Evolutionary conservation across 768 basidiomycete species (phyloP).

Genomic region (Hydnum rufescens): DNA sequence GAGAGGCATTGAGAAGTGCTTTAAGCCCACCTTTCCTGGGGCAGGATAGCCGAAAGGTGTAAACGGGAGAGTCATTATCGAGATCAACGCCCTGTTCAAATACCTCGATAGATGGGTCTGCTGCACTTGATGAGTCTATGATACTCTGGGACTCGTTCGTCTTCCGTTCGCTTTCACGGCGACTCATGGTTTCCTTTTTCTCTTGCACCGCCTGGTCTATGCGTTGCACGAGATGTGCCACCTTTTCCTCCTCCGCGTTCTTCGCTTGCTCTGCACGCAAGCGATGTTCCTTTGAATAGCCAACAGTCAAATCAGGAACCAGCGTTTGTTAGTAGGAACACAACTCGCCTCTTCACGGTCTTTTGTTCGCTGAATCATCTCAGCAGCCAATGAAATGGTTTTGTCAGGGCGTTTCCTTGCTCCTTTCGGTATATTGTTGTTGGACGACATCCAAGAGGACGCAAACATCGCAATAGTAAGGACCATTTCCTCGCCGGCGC

Average conservation of each 20-base stretch:
- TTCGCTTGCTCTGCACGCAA: constrained; percentile 38
- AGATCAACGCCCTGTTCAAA: constrained; percentile 31
- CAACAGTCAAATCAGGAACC: not conserved
- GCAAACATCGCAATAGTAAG: constrained; percentile 20
- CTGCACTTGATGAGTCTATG: constrained; percentile 12
- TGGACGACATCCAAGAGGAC: constrained; percentile 19
- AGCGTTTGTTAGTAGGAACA: not conserved
- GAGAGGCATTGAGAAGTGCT: not conserved
- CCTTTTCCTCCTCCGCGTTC: constrained; percentile 28
- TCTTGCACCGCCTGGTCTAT: constrained; percentile 30
- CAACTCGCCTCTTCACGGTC: constrained; percentile 40
- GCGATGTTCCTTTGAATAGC: constrained; percentile 26
- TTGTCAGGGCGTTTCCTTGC: constrained; percentile 27
- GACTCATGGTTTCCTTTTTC: constrained; percentile 36
- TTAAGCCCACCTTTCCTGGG: constrained; percentile 34
- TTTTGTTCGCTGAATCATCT: constrained; percentile 56
- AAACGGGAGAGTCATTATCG: not conserved
- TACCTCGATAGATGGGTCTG: constrained; percentile 27
- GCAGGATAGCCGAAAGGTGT: constrained; percentile 35
- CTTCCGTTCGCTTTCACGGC: constrained; percentile 20
- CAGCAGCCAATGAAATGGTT: constrained; percentile 42
- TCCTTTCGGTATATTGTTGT: constrained; percentile 39
- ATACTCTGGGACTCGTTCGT: constrained; percentile 39
- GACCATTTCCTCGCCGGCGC: constrained; percentile 54
- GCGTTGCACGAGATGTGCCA: constrained; percentile 33